Percentiles rank a stretch among this genome's conserved stretches.
These are phyloP conservation scores for Gentiana macrophylla DNA, from an alignment of 257 asterid genomes.

Conservation along the genomic window DNA sequence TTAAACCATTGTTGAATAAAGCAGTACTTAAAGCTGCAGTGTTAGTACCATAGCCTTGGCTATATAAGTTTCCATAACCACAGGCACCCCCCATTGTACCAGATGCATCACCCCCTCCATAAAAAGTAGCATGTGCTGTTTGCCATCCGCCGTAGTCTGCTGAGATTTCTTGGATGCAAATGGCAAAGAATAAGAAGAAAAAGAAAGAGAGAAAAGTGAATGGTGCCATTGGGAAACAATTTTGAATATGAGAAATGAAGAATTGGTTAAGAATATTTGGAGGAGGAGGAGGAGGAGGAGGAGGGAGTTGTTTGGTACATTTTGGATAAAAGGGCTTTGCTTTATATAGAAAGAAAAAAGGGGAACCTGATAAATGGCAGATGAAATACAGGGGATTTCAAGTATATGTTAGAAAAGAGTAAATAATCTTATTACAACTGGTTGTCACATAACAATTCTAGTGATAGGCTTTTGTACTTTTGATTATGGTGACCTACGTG, in stretches of 20 bases:
- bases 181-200: conserved; percentile 14
- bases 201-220: conserved; percentile 18
- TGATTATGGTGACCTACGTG: no score
- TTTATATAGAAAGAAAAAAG: conserved; percentile 27
- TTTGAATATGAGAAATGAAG: not conserved
- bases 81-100: conserved; percentile 98
- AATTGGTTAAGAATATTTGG: not conserved
- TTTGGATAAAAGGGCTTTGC: conserved; percentile 11
- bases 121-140: conserved; percentile 61
- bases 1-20: conserved; percentile 75
- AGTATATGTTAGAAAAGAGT: no score
- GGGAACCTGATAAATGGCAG: conserved; percentile 8
- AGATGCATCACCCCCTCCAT: conserved; percentile 74
- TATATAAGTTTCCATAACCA: conserved; percentile 84
- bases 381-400: no score
- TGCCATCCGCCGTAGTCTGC: conserved; percentile 34
- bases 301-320: not conserved
- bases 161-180: conserved; percentile 15
- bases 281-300: conserved; percentile 1
- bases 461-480: no score
- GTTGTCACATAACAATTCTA: no score
- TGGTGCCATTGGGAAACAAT: conserved; percentile 26
- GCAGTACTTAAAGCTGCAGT: conserved; percentile 93
- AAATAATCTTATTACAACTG: no score
- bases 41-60: conserved; percentile 75